Percentiles rank a stretch among this genome's conserved stretches.
These are phyloP conservation scores for Sambucus nigra DNA, from an alignment of 129 eudicot genomes.

Conservation along the genomic window DNA sequence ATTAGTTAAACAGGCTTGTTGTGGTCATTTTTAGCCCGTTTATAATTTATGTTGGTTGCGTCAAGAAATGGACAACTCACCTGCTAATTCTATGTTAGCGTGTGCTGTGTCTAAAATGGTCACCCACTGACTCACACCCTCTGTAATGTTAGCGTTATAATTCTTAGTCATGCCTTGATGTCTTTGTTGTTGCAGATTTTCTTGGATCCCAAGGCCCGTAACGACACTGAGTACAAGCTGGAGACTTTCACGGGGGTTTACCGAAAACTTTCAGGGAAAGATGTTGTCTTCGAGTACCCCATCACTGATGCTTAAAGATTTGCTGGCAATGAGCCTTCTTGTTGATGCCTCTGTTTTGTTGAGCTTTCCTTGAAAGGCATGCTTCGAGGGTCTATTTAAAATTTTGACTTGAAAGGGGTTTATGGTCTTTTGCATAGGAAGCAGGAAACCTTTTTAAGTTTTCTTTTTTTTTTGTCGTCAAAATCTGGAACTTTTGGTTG, in stretches of 20 bases:
- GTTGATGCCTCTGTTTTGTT: conserved; percentile 12
- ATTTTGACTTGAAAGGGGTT: conserved; percentile 18
- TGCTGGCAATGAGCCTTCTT: conserved; percentile 1
- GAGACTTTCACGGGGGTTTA: conserved; percentile 67
- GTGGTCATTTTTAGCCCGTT: too few species aligned
- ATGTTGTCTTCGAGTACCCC: conserved; percentile 66
- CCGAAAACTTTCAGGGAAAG: conserved; percentile 76
- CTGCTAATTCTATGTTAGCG: too few species aligned
- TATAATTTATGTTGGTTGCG: too few species aligned
- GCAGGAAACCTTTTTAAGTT: conserved; percentile 14
- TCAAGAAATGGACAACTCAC: too few species aligned
- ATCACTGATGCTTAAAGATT: conserved; percentile 27
- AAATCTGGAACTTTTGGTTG: not conserved
- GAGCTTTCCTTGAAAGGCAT: not conserved
- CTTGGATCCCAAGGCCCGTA: conserved; percentile 68
- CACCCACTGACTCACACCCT: not conserved
- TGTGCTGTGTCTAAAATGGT: too few species aligned
- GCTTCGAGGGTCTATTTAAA: conserved; percentile 12
- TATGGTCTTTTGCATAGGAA: conserved; percentile 14
- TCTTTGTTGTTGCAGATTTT: conserved; percentile 24
- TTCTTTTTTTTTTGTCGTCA: not conserved
- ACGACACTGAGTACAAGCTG: conserved; percentile 71
- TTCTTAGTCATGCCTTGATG: too few species aligned
- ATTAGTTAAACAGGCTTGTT: too few species aligned
- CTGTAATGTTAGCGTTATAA: not conserved